These are phyloP conservation scores for Globisporangium iwayamae DNA, from an alignment of 352 stramenopile species.

Conservation along the genomic window DNA sequence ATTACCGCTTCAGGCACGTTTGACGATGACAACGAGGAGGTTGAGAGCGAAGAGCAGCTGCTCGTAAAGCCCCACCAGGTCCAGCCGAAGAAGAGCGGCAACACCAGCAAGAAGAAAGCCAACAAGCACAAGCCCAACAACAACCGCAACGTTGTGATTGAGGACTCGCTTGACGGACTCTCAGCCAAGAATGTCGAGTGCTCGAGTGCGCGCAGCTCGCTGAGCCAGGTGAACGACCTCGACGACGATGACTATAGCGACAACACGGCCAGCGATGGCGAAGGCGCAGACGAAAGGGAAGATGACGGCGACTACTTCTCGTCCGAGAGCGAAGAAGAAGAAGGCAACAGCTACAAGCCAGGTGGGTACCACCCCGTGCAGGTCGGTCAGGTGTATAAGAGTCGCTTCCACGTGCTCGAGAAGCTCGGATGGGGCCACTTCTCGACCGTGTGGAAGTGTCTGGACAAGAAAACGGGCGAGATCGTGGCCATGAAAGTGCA, in stretches of 20 bases:
- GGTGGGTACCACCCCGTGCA: slow-evolving; percentile 98
- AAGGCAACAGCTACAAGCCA: slow-evolving; percentile 93
- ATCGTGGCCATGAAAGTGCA: slow-evolving; percentile 97
- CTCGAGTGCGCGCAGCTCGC: slow-evolving; percentile 26
- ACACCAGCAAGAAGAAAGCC: slow-evolving; percentile 7
- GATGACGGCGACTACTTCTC: slow-evolving; percentile 88
- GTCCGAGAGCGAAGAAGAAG: slow-evolving; percentile 89
- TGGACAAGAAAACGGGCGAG: slow-evolving; percentile 75
- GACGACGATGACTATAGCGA: slow-evolving; percentile 31
- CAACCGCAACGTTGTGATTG: neutral
- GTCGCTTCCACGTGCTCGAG: slow-evolving; percentile 95
- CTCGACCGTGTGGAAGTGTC: slow-evolving; percentile 99
- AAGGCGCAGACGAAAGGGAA: slow-evolving; percentile 20
- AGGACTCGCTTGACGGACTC: slow-evolving; percentile 14
- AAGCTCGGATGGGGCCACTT: slow-evolving; percentile 99
- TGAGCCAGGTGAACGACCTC: slow-evolving; percentile 20
- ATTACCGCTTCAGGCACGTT: neutral
- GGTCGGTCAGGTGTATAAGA: slow-evolving; percentile 90
- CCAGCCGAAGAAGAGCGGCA: slow-evolving; percentile 5
- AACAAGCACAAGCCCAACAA: neutral
- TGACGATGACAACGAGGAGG: slow-evolving; percentile 3
- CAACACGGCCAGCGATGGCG: slow-evolving; percentile 31
- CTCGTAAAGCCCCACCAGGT: neutral
- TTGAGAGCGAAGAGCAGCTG: slow-evolving; percentile 15
- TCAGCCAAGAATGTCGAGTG: slow-evolving; percentile 27